These are phyloP conservation scores for Solanum dulcamara DNA, from an alignment of 257 asterid species.

Conservation along the genomic window DNA sequence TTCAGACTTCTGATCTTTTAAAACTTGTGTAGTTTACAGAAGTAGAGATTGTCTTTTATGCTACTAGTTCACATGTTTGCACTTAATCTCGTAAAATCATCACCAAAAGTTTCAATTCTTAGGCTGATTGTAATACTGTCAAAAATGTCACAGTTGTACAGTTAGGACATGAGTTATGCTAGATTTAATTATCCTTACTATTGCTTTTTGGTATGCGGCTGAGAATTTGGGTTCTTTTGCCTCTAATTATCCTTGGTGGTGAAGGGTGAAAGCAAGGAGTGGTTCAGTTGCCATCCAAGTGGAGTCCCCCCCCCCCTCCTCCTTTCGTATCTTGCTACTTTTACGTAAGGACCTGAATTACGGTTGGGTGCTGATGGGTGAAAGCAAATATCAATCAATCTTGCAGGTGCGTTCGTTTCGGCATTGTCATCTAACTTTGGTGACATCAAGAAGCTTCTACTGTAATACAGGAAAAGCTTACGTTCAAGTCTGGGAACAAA, in stretches of 20 bases:
- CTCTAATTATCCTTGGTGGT: background rate
- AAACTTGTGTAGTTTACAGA: background rate
- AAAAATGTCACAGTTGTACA: background rate
- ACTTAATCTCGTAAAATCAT: background rate
- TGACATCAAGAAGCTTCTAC: constrained; percentile 65
- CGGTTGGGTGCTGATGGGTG: background rate
- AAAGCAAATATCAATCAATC: background rate
- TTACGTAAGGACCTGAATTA: background rate
- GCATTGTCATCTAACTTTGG: constrained; percentile 64
- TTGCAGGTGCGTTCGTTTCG: constrained; percentile 57
- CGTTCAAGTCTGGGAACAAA: background rate
- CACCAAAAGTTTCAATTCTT: background rate
- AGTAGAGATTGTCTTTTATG: background rate
- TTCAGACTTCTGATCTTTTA: background rate
- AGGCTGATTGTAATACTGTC: background rate
- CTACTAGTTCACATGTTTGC: background rate
- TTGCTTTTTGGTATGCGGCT: background rate
- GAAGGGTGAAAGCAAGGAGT: no score
- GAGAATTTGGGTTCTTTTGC: background rate
- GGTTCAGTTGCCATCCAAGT: background rate
- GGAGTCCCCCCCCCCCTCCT: background rate
- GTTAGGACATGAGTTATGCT: background rate
- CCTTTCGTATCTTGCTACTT: background rate
- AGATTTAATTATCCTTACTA: background rate
- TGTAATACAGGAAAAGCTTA: constrained; percentile 22